Base-by-base conservation (phyloP, 768 basidiomycete genomes). In the Trametes elegans region DNA sequence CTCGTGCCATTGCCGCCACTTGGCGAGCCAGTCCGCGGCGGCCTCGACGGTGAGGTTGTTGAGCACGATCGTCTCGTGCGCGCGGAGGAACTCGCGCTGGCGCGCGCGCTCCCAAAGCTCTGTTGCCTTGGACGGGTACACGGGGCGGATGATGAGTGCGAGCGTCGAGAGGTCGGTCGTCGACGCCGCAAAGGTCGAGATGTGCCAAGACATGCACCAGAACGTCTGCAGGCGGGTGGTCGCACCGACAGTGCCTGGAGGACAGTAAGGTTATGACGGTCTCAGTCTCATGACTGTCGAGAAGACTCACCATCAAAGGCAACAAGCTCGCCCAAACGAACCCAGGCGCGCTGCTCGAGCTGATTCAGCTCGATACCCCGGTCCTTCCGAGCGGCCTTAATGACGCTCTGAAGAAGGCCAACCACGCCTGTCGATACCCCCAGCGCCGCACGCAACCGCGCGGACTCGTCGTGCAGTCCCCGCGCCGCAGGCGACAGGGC, bases 21-120 rank as follows among this genome's bases (percentile, higher is more conserved):
- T 64, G 3, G 62, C 50, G 38, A 85, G 68, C 23, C 71, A 71
- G 21, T 66, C 68, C 13, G 67, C 73, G 5, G 88, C 87, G 29
- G 80, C 78, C 3, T 83, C 79, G 1, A 88, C 70, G 13, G 67
- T 71, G 65, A 86, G 68, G 13, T 70, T 74, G 24, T 73, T 70
- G 11, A 86, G 64, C 3, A 88, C 84, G 31, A 86, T 72, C 35
- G 73, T 72, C 66, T 89, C 85, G 56, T 77, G 75, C 7, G 76
- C 67, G 11, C 77, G 69, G 16, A 72, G 62, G 28, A 69, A 63
- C 49, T 62, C 59, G 29, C 67, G 65, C 27, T 66, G 55, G 39
- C 68, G 58, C 18, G 74, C 72, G 51, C 69, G 69, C 18, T 67
- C 60, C 80, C 81, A 80, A 13, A 80, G 68, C 8, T 70, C 62